phyloP scores from a whole-genome alignment of 2,329 filamentous ascomycete genomes.

The Aspergillus amoenus region DNA sequence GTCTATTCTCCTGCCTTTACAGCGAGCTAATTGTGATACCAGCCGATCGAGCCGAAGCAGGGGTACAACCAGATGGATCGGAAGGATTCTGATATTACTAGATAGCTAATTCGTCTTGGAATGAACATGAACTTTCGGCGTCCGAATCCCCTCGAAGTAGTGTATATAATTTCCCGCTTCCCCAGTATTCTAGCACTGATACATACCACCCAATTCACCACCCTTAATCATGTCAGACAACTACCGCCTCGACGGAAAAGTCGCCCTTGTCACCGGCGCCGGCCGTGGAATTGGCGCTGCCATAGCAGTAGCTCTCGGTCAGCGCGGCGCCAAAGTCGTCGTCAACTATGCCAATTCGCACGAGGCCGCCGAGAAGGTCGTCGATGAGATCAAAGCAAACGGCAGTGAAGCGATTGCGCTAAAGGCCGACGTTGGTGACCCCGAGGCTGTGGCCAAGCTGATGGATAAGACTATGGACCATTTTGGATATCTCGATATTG shows the following conservation, averaged over 20 bases:
- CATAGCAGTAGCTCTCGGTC: slow-evolving; percentile 43
- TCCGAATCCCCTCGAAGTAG: background rate
- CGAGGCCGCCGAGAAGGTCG: slow-evolving; percentile 64
- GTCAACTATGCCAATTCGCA: slow-evolving; percentile 58
- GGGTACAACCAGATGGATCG: slow-evolving; percentile 1
- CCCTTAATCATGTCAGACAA: background rate
- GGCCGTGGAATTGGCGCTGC: slow-evolving; percentile 44
- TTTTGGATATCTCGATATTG: slow-evolving; percentile 69
- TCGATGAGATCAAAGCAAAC: slow-evolving; percentile 63
- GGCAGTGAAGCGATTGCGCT: slow-evolving; percentile 64
- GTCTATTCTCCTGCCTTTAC: background rate
- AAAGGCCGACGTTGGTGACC: slow-evolving; percentile 68
- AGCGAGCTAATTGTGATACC: background rate
- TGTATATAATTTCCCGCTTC: background rate
- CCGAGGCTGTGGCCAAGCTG: slow-evolving; percentile 56
- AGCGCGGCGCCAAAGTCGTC: slow-evolving; percentile 40
- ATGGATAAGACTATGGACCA: slow-evolving; percentile 63
- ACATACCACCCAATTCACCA: background rate
- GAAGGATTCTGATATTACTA: background rate
- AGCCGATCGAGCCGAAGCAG: background rate
- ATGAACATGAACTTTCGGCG: background rate
- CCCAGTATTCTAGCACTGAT: background rate
- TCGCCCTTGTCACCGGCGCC: slow-evolving; percentile 36
- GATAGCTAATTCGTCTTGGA: background rate
- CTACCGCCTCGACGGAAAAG: slow-evolving; percentile 33